Evolutionary conservation across 2,329 filamentous ascomycete genomes (phyloP), one percentile per base, ranked within the genome.

Genomic region (Fusarium multiceps): DNA sequence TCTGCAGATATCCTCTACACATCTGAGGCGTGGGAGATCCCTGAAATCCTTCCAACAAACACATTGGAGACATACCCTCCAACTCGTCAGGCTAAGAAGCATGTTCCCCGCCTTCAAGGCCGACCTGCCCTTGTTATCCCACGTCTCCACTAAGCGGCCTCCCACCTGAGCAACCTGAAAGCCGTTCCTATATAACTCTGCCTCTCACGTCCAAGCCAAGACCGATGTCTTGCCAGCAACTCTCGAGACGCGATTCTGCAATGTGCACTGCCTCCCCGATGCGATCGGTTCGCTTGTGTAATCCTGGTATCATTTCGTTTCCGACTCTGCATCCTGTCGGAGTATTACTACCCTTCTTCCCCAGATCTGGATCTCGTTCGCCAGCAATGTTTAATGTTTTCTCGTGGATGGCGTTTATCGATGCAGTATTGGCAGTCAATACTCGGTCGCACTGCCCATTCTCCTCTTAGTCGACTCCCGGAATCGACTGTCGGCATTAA

Each of bases 91-190:
- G 40, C 27, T 66, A 55, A 27, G 28, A 25, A 30, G 41, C 60
- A 59, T 59, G 32, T 46, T 43, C 59, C 68, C 43, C 45, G 49
- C 64, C 55, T 59, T 30, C 53, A 45, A 40, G 50, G 37, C 53
- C 28, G 21, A 20, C 9, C 20, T 53, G 51, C 28, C 56, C 34
- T 63, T 68, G 41, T 14, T 55, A 53, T 28, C 28, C 40, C 40
- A 46, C 16, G 42, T 60, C 55, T 70, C 68, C 41, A 56, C 68
- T 54, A 30, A 45, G 51, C 57, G 68, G 68, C 68, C 68, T 70
- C 68, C 50, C 50, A 55, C 53, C 45, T 40, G 45, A 48, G 27
- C 50, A 21, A 61, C 51, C 45, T 34, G 48, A 61, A 46, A 47
- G 16, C 49, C n/a, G n/a, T 48, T 48, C 34, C 47, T 46, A 61